Conservation (phyloP, 768 basidiomycete genomes). For the Psilocybe sp. region DNA sequence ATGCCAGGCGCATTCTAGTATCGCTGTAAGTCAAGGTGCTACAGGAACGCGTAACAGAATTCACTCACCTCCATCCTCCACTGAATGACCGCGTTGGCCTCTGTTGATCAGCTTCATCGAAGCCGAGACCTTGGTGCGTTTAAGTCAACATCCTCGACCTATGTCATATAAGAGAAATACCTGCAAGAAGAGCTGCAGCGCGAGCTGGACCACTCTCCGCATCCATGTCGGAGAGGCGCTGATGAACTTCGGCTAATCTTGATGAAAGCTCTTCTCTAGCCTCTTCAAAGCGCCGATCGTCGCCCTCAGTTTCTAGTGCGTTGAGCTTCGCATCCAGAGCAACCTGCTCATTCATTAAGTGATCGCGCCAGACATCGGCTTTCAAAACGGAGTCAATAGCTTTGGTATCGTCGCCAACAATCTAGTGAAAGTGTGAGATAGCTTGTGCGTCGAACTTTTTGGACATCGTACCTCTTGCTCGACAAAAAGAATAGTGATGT, state of each 20-base stretch:
- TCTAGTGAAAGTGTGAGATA: slow-evolving; percentile 37
- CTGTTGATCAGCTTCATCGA: slow-evolving; percentile 84
- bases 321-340: slow-evolving; percentile 70
- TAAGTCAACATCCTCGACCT: neutral
- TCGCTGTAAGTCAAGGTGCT: neutral
- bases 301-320: slow-evolving; percentile 69
- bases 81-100: slow-evolving; percentile 84
- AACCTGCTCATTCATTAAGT: slow-evolving; percentile 81
- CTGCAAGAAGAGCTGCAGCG: slow-evolving; percentile 86
- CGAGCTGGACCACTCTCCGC: slow-evolving; percentile 96
- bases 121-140: slow-evolving; percentile 70
- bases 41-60: neutral
- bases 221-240: slow-evolving; percentile 94
- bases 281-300: slow-evolving; percentile 80
- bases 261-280: slow-evolving; percentile 81
- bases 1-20: slow-evolving; percentile 87
- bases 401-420: slow-evolving; percentile 88
- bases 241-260: slow-evolving; percentile 85
- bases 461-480: slow-evolving; percentile 82
- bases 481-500: slow-evolving; percentile 97
- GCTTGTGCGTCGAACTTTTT: neutral
- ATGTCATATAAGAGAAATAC: slow-evolving; percentile 29
- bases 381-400: slow-evolving; percentile 96
- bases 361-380: slow-evolving; percentile 99
- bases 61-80: slow-evolving; percentile 86